phyloP scores from a whole-genome alignment of 352 stramenopile genomes.

The Pythium myriotylum region DNA sequence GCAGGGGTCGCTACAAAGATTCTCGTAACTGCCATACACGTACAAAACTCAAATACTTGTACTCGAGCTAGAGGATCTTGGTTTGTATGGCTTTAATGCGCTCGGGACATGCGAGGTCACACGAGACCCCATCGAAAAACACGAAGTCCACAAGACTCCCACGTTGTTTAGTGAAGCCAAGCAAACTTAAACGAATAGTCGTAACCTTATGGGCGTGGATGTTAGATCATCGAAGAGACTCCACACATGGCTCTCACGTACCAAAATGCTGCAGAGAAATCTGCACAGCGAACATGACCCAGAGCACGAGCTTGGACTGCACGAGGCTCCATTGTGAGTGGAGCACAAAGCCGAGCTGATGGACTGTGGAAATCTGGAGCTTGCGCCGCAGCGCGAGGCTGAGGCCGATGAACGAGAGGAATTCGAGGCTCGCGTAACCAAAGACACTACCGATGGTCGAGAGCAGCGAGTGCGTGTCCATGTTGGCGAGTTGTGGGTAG shows the following conservation, averaged over 20 bases:
- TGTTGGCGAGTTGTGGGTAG: background rate
- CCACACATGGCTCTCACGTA: too few relatives aligned
- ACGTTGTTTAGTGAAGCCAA: background rate
- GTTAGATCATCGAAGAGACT: too few relatives aligned
- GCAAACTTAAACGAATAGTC: slow-evolving; percentile 1
- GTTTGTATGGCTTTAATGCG: too few relatives aligned
- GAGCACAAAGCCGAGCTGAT: slow-evolving; percentile 37
- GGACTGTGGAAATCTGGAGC: slow-evolving; percentile 3
- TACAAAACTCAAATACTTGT: too few relatives aligned
- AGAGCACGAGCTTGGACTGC: slow-evolving; percentile 17
- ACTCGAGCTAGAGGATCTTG: too few relatives aligned
- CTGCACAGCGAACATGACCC: slow-evolving; percentile 7
- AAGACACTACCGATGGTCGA: background rate
- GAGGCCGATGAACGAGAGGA: background rate
- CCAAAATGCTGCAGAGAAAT: slow-evolving; percentile 6
- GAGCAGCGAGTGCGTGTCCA: background rate
- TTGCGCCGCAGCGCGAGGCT: slow-evolving; percentile 1
- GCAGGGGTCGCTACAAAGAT: too few relatives aligned
- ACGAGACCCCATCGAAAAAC: too few relatives aligned
- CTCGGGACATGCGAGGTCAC: too few relatives aligned
- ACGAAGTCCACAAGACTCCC: too few relatives aligned
- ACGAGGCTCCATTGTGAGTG: slow-evolving; percentile 32
- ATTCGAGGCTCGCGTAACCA: slow-evolving; percentile 1
- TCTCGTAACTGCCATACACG: too few relatives aligned
- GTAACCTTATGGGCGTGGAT: too few relatives aligned